Conservation (phyloP, 805 yeast genomes). For the Kazachstania taianensis region DNA sequence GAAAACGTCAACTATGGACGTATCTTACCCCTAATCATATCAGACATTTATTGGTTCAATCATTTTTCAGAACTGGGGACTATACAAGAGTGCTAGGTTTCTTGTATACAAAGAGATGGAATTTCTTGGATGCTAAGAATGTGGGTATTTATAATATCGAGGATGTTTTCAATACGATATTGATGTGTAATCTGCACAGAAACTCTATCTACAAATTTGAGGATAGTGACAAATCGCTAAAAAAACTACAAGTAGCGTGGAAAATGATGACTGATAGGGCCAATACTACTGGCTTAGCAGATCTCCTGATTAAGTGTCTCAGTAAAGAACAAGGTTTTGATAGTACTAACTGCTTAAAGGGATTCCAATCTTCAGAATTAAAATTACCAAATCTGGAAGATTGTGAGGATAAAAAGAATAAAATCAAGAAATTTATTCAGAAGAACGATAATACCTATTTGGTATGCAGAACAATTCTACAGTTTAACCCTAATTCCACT, state of each 20-base stretch:
- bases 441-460: not conserved
- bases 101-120: conserved; percentile 11
- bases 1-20: conserved; percentile 19
- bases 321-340: conserved; percentile 3
- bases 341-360: too few species aligned
- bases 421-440: not conserved
- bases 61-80: conserved; percentile 20
- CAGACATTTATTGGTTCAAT: conserved; percentile 17
- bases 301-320: conserved; percentile 10
- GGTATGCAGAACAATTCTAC: not conserved
- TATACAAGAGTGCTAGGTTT: conserved; percentile 15
- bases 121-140: conserved; percentile 17
- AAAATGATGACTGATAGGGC: conserved; percentile 8
- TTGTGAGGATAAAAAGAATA: too few species aligned
- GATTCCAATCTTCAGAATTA: too few species aligned
- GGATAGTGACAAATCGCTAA: conserved; percentile 12
- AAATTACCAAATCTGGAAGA: too few species aligned
- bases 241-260: conserved; percentile 19
- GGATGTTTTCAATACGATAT: conserved; percentile 20
- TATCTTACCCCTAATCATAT: conserved; percentile 18
- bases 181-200: conserved; percentile 25
- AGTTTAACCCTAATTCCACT: not conserved
- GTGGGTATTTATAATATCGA: conserved; percentile 18
- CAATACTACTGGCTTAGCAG: conserved; percentile 20
- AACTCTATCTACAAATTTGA: conserved; percentile 9